A percentile compares a stretch with the other conserved stretches of the same genome.
Evolutionary conservation across 2,329 filamentous ascomycete genomes (phyloP).

Genomic region (Apiospora malaysiana): DNA sequence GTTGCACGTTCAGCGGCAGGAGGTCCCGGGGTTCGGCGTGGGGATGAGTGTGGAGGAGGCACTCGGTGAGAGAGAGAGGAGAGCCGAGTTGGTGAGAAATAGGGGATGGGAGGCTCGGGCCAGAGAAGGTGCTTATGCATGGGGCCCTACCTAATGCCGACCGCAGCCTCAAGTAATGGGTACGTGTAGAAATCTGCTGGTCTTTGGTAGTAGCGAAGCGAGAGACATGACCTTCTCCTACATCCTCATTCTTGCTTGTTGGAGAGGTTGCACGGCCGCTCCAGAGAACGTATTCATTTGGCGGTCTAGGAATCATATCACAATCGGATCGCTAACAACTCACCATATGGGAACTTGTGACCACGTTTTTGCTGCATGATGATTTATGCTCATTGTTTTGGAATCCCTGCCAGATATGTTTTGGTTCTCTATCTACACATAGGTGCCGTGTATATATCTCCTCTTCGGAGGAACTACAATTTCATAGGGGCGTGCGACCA

Average conservation of each 20-base stretch:
- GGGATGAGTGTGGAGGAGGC: conserved; percentile 53
- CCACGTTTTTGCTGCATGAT: background rate
- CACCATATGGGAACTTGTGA: no score
- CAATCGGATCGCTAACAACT: background rate
- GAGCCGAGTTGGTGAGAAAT: conserved; percentile 41
- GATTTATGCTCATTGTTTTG: background rate
- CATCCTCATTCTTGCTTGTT: background rate
- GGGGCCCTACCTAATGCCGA: background rate
- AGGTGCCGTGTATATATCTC: background rate
- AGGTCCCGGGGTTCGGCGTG: conserved; percentile 45
- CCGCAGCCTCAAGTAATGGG: background rate
- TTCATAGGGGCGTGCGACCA: background rate
- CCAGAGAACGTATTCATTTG: background rate
- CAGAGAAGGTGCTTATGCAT: conserved; percentile 46
- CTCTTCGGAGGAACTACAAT: background rate
- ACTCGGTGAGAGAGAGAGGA: conserved; percentile 44
- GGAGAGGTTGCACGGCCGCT: background rate
- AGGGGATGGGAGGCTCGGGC: conserved; percentile 37
- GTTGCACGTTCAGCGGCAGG: conserved; percentile 55
- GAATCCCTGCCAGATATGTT: background rate
- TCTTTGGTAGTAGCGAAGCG: background rate
- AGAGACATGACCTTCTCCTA: background rate
- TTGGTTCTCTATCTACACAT: background rate
- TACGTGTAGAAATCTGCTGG: background rate
- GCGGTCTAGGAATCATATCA: background rate